Evolutionary conservation across 257 asterid genomes (phyloP).

Genomic region (Solanum appendiculatum): DNA sequence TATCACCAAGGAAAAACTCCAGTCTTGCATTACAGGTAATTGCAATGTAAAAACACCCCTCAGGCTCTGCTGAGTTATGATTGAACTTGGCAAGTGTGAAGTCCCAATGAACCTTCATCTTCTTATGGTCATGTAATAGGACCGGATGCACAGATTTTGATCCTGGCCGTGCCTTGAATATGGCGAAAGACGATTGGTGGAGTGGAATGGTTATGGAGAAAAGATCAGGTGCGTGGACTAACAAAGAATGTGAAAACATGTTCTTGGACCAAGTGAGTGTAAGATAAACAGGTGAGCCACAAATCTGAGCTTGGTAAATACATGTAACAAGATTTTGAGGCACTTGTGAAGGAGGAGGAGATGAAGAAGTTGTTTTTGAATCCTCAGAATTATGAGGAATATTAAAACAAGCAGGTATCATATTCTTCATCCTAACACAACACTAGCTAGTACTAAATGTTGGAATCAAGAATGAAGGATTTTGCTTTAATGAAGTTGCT

Average conservation of each 20-base stretch:
- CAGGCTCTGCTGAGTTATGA: constrained; percentile 24
- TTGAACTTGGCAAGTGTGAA: constrained; percentile 17
- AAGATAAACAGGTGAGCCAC: constrained; percentile 9
- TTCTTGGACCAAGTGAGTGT: constrained; percentile 33
- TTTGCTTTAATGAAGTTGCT: neutral
- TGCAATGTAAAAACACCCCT: constrained; percentile 17
- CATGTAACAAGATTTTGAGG: constrained; percentile 29
- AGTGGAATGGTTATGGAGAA: constrained; percentile 17
- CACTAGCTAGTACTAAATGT: neutral
- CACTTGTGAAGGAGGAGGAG: neutral
- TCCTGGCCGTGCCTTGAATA: constrained; percentile 18
- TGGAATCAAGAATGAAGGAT: neutral
- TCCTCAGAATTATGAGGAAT: neutral
- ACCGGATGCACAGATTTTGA: constrained; percentile 14
- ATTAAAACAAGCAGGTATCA: constrained; percentile 25
- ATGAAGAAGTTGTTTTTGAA: neutral
- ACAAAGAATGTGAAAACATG: constrained; percentile 17
- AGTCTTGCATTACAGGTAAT: constrained; percentile 12
- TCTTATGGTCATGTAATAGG: neutral
- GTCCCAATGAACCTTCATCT: constrained; percentile 24
- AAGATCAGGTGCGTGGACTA: constrained; percentile 13
- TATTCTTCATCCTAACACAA: neutral
- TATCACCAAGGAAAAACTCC: constrained; percentile 25
- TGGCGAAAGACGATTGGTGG: constrained; percentile 15
- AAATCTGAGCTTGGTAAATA: constrained; percentile 23